These are phyloP conservation scores for Candida labiduridarum DNA, from an alignment of 1,139 yeast species.

Conservation along the genomic window DNA sequence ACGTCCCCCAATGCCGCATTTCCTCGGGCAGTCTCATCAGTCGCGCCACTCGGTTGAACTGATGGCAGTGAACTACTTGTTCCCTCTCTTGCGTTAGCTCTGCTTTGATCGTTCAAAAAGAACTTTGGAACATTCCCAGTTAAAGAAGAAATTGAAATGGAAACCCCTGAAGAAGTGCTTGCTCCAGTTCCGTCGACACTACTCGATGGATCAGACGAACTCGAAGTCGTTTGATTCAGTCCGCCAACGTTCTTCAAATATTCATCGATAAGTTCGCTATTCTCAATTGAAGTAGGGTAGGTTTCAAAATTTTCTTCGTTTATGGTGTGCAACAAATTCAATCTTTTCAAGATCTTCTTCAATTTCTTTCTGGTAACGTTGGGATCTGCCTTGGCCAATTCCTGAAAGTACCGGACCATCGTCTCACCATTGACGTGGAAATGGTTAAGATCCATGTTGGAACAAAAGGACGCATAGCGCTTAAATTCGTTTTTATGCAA, in stretches of 20 bases:
- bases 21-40: neutral
- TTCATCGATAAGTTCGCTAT: constrained; percentile 13
- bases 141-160: constrained; percentile 8
- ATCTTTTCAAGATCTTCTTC: constrained; percentile 31
- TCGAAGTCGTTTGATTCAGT: neutral
- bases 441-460: constrained; percentile 12
- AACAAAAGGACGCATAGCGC: constrained; percentile 18
- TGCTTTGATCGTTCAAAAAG: constrained; percentile 2
- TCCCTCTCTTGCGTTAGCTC: neutral
- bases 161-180: constrained; percentile 8
- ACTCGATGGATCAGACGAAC: constrained; percentile 4
- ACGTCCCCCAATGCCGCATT: neutral
- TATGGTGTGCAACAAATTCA: constrained; percentile 32
- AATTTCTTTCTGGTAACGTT: constrained; percentile 14
- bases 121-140: constrained; percentile 8
- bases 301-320: constrained; percentile 12
- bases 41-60: constrained; percentile 29
- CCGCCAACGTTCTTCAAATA: constrained; percentile 2
- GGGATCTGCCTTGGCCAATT: constrained; percentile 12
- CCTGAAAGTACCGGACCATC: constrained; percentile 13
- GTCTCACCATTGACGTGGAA: constrained; percentile 16
- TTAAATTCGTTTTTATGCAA: constrained; percentile 16
- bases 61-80: constrained; percentile 19
- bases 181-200: constrained; percentile 9
- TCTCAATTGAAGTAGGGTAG: constrained; percentile 9